Evolutionary conservation across 345 rosid species (phyloP), one percentile per base, ranked within the genome.

Genomic region (Pistacia vera): DNA sequence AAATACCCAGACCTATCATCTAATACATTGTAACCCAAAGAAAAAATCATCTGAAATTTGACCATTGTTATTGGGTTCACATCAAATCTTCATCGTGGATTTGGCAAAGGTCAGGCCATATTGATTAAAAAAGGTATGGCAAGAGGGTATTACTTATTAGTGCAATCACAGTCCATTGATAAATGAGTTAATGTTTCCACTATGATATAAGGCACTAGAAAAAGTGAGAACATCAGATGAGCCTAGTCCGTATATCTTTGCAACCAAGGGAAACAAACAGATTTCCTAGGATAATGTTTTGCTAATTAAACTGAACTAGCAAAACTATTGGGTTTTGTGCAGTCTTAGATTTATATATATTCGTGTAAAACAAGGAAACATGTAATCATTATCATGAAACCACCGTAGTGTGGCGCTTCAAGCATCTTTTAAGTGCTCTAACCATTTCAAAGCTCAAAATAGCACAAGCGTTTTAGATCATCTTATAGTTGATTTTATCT

Each of bases 1-100:
- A 41, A 41, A 41, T 41, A 41, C 44, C 44, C 6, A 5, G 44
- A 41, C 46, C 9, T 41, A 7, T 30, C n/a, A 4, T 62, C 46
- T 16, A 55, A 68, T 68, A n/a, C 33, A 28, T 11, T 25, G 13
- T 51, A 16, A 30, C 38, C 12, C 28, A 28, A 36, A 54, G 46
- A 5, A 41, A 41, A 41, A 28, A 52, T 54, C 48, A 52, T 30
- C 63, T 8, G 55, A 38, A 22, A 71, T 71, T 71, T 58, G 74
- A 71, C 65, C n/a, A 13, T 33, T 55, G 46, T 17, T 11, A 48
- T 52, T 68, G 12, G 2, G 60, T 18, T 35, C 17, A 54, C 73
- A 46, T 16, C 56, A n/a, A 48, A 48, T 46, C 44, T 72, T 48
- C 28, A 22, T 46, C 14, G 10, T 9, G 67, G 59, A 48, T 60